phyloP scores from a whole-genome alignment of 2,329 filamentous ascomycete species.

The Microsporum canis region DNA sequence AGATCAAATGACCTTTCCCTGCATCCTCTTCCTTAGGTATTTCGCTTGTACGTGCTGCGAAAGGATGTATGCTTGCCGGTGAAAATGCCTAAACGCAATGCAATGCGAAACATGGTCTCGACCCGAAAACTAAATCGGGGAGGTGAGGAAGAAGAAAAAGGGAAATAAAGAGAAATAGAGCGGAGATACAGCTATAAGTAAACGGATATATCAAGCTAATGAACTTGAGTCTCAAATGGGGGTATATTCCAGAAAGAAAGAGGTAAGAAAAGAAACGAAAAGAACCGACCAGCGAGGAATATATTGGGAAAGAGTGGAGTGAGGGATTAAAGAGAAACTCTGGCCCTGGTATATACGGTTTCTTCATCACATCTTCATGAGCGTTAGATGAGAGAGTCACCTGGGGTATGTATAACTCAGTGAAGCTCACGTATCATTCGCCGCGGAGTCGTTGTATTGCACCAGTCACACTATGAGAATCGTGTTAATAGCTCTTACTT shows the following conservation, averaged over 20 bases:
- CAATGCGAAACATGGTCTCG: neutral
- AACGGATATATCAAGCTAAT: neutral
- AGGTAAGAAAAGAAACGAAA: neutral
- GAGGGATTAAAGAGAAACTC: neutral
- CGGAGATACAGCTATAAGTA: neutral
- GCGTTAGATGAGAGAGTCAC: neutral
- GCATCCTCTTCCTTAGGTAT: neutral
- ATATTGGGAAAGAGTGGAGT: neutral
- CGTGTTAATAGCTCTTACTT: conserved; percentile 1
- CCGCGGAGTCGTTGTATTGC: conserved; percentile 24
- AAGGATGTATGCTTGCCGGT: neutral
- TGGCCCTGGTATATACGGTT: neutral
- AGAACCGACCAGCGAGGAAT: neutral
- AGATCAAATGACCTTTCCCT: neutral
- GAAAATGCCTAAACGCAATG: neutral
- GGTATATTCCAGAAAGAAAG: neutral
- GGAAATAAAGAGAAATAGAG: neutral
- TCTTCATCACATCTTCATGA: neutral
- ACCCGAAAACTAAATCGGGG: neutral
- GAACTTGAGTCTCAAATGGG: neutral
- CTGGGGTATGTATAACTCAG: neutral
- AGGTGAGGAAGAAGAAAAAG: neutral
- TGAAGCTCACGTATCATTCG: neutral
- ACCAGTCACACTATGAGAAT: conserved; percentile 33
- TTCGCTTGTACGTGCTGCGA: neutral